Base-by-base conservation (phyloP, 768 basidiomycete species). In the Clavaria fumosa region DNA sequence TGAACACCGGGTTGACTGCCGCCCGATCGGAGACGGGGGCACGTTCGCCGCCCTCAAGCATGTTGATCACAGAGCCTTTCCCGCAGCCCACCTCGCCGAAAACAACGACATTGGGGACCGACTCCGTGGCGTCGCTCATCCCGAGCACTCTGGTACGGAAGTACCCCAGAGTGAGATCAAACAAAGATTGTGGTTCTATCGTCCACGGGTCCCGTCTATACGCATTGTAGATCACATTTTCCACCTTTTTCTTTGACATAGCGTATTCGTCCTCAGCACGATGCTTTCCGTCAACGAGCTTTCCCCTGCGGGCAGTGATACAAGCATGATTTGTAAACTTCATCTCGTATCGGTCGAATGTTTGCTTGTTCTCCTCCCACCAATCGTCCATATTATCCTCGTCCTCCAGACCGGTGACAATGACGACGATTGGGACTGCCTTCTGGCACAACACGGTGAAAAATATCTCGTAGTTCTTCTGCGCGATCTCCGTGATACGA, bases 11-110 rank as follows among this genome's bases (percentile, higher is more conserved):
- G 4, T 20, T 30, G n/a, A 4, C 28, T 10, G 38, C 26, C 9
- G 9, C 14, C 5, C 17, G 9, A 17, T 17, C 14, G 20, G 56
- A 56, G 23, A 52, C 50, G 1, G 36, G 36, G 35, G 57, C 57
- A 31, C 48, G 19, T 1, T 38, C 38, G 11, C 24, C 18, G 17
- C 52, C 47, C 41, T 48, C 49, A 28, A 61, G 47, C 50, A 56
- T 52, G 42, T 58, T 53, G 33, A 61, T 45, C 38, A 57, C 41
- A 27, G 55, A 58, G 45, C 57, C 52, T 41, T 61, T 59, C 23
- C 56, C 52, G 28, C 23, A 31, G 3, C 44, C 44, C 2, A 38
- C 35, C 14, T 43, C 44, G 7, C 44, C 44, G 15, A 45, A 45
- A 5, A 45, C 23, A 21, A 45, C 34, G 17, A 45, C 28, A 17